Evolutionary conservation across 805 yeast genomes (phyloP).

Genomic region (Schwanniomyces sp.): DNA sequence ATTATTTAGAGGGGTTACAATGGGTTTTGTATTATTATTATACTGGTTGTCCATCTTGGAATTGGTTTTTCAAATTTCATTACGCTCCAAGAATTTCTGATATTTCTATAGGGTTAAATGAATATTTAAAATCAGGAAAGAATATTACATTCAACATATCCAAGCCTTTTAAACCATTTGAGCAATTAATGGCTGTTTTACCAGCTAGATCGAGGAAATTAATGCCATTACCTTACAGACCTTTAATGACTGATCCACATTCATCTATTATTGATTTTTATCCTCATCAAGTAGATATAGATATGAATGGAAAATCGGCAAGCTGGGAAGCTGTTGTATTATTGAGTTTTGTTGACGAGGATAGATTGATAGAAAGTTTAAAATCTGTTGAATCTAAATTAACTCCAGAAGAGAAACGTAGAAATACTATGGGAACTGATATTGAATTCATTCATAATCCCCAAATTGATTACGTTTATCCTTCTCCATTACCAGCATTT

Average conservation of each 20-base stretch:
- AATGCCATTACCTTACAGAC: conserved; percentile 75
- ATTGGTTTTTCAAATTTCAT: conserved; percentile 88
- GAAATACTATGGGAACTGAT: conserved; percentile 77
- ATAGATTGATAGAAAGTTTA: conserved; percentile 71
- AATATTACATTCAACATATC: conserved; percentile 58
- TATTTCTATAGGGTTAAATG: conserved; percentile 67
- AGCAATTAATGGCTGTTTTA: conserved; percentile 95
- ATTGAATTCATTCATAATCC: conserved; percentile 73
- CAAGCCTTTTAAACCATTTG: conserved; percentile 85
- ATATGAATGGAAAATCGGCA: conserved; percentile 91
- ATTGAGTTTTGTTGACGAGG: conserved; percentile 86
- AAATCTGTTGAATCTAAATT: conserved; percentile 61
- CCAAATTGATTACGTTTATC: conserved; percentile 63
- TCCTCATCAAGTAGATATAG: conserved; percentile 84
- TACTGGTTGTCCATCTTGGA: conserved; percentile 91
- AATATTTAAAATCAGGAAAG: conserved; percentile 33
- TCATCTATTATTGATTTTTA: conserved; percentile 91
- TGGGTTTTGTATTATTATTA: conserved; percentile 95
- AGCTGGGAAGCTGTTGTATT: conserved; percentile 98
- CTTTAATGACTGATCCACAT: conserved; percentile 78
- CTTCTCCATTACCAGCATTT: conserved; percentile 74
- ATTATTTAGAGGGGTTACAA: conserved; percentile 91
- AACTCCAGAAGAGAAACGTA: conserved; percentile 63
- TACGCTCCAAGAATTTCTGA: conserved; percentile 95
- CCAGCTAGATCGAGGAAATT: conserved; percentile 87